These are phyloP conservation scores for Diaporthe capsici DNA, from an alignment of 2,329 filamentous ascomycete genomes.

Conservation along the genomic window DNA sequence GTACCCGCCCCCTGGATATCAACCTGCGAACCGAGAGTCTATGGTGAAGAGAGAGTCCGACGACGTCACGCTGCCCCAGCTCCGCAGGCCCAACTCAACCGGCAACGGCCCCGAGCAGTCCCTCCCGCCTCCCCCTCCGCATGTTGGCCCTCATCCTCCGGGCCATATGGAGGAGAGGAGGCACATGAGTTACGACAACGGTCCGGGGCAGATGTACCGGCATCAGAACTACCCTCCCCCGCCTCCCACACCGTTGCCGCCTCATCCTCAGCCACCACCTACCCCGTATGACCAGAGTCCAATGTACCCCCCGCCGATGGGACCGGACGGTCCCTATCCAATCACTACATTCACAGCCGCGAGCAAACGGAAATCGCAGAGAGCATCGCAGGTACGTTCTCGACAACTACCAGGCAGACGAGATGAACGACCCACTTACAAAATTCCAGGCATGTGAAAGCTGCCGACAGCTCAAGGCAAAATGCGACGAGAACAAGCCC, in stretches of 20 bases:
- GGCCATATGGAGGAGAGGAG: conserved; percentile 63
- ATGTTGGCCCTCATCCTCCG: conserved; percentile 47
- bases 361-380: conserved; percentile 73
- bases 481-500: conserved; percentile 89
- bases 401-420: neutral
- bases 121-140: conserved; percentile 46
- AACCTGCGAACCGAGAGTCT: conserved; percentile 59
- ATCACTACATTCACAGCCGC: conserved; percentile 58
- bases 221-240: conserved; percentile 59
- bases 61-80: conserved; percentile 61
- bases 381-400: conserved; percentile 71
- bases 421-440: conserved; percentile 27
- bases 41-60: conserved; percentile 70
- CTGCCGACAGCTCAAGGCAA: conserved; percentile 89
- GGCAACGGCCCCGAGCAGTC: conserved; percentile 57
- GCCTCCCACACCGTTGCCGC: conserved; percentile 53
- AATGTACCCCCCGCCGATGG: conserved; percentile 46
- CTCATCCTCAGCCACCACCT: conserved; percentile 49
- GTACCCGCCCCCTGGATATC: conserved; percentile 53
- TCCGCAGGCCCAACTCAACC: conserved; percentile 67
- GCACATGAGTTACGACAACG: conserved; percentile 68
- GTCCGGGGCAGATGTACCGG: conserved; percentile 59
- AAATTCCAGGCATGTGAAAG: conserved; percentile 84
- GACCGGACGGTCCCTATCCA: conserved; percentile 57
- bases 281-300: conserved; percentile 51